Evolutionary conservation across 108 stramenopile species (phyloP).

Genomic region (Poteriospumella lacustris): DNA sequence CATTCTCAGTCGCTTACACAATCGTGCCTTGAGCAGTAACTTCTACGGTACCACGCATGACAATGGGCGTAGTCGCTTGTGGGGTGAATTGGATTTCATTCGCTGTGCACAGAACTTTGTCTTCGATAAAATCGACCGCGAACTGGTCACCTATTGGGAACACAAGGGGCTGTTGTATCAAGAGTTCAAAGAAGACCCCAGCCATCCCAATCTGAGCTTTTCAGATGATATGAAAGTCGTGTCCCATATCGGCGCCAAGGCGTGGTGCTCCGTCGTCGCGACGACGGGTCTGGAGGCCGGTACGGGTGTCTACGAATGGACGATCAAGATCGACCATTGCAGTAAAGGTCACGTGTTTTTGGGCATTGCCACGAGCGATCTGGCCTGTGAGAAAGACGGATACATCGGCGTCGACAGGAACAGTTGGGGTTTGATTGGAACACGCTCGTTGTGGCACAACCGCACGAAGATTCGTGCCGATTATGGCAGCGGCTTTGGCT

Average conservation of each 20-base stretch:
- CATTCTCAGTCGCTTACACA: too few species aligned
- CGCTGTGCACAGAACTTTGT: not conserved
- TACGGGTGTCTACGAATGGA: slow-evolving; percentile 41
- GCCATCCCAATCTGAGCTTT: not conserved
- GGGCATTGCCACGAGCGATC: slow-evolving; percentile 46
- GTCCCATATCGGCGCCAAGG: slow-evolving; percentile 1
- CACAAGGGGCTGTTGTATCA: not conserved
- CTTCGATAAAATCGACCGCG: not conserved
- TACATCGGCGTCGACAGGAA: slow-evolving; percentile 52
- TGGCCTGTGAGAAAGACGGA: slow-evolving; percentile 32
- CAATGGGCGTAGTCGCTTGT: not conserved
- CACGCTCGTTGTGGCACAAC: slow-evolving; percentile 32
- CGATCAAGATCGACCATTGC: slow-evolving; percentile 46
- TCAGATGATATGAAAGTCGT: not conserved
- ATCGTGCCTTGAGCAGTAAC: too few species aligned
- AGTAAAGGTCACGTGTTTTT: slow-evolving; percentile 54
- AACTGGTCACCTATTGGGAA: not conserved
- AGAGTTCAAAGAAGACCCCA: not conserved
- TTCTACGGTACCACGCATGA: too few species aligned
- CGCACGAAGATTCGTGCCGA: slow-evolving; percentile 25
- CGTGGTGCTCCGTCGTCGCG: slow-evolving; percentile 43
- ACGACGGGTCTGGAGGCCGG: slow-evolving; percentile 33
- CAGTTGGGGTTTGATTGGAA: slow-evolving; percentile 48
- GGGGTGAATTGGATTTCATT: not conserved
- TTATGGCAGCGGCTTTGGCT: slow-evolving; percentile 29